These are phyloP conservation scores for Papilionanthe hybrid DNA, from an alignment of 116 monocot species.

Conservation along the genomic window DNA sequence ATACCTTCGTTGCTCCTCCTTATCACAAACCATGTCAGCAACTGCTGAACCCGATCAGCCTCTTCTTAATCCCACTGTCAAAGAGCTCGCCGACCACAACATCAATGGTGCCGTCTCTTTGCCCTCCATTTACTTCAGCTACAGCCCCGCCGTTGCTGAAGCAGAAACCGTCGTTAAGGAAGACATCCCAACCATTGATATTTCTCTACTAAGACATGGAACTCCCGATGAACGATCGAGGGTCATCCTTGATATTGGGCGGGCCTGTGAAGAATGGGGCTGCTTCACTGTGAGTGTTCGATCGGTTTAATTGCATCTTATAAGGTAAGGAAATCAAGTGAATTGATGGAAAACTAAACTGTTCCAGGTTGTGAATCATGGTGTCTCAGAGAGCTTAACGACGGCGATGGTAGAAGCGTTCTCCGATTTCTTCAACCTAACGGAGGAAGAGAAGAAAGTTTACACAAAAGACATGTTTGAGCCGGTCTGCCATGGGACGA, in stretches of 20 bases:
- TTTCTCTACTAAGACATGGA: slow-evolving; percentile 30
- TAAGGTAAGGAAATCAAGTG: not conserved
- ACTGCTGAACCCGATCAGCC: not conserved
- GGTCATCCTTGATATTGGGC: slow-evolving; percentile 27
- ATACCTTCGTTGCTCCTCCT: too few species aligned
- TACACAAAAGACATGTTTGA: not conserved
- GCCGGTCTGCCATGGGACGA: not conserved
- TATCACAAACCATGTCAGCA: not conserved
- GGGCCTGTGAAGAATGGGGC: slow-evolving; percentile 67
- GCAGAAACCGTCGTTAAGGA: not conserved
- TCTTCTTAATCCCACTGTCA: not conserved
- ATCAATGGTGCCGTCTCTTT: not conserved
- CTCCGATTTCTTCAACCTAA: slow-evolving; percentile 39
- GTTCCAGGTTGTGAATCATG: slow-evolving; percentile 49
- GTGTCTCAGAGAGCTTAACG: slow-evolving; percentile 34
- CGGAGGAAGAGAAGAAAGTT: slow-evolving; percentile 22
- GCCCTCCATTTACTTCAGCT: not conserved
- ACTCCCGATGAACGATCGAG: slow-evolving; percentile 20
- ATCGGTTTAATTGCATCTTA: not conserved
- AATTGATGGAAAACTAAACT: not conserved
- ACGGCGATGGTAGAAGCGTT: slow-evolving; percentile 23
- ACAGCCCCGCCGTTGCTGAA: not conserved
- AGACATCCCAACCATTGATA: slow-evolving; percentile 58
- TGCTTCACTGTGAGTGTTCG: slow-evolving; percentile 51
- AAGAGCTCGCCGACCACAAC: not conserved